Base-by-base conservation (phyloP, 192 early-diverging fungal genomes). In the Coemansia aciculifera region DNA sequence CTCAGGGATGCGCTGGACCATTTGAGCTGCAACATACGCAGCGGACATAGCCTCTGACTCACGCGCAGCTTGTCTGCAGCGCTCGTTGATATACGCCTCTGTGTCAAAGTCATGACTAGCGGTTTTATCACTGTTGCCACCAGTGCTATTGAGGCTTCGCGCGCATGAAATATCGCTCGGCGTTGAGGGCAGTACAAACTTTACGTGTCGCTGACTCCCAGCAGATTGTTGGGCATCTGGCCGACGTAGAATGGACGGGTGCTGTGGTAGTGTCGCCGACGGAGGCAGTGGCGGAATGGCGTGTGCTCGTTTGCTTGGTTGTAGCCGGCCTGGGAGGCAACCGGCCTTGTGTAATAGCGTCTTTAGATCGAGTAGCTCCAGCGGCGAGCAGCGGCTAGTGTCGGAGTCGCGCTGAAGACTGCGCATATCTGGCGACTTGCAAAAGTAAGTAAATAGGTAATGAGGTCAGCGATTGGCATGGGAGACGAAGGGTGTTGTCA, bases 281-380 rank as follows among this genome's bases (percentile, higher is more conserved):
- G 23, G 9, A 5, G 69, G 66, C 54, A 69, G 40, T 2, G 42
- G 37, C 8, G 64, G 27, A 9, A 43, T 21, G 5, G 5, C 59
- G 27, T 44, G 19, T 27, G 76, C 52, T 31, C 68, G 79, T 59
- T 72, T 67, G 10, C 71, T 71, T 1, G 79, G 79, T 2, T 57
- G 64, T 12, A 64, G 67, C 32, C 44, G 64, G n/a, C 68, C 64
- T 11, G 79, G 46, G 1, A 49, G 34, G 40, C 71, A 77, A 12
- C 59, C 64, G 12, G 71, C 44, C 27, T 67, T 68, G 38, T 71
- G 71, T 40, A 81, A 42, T 32, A 76, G 70, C 27, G 71, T 27
- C 51, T 68, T 73, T 27, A 81, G 61, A 19, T 74, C 74, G 2
- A 61, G 51, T 48, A 70, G 63, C 34, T 74, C 73, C 40, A 74